These are phyloP conservation scores for Leucosporidium scottii DNA, from an alignment of 768 basidiomycete species.

Conservation along the genomic window DNA sequence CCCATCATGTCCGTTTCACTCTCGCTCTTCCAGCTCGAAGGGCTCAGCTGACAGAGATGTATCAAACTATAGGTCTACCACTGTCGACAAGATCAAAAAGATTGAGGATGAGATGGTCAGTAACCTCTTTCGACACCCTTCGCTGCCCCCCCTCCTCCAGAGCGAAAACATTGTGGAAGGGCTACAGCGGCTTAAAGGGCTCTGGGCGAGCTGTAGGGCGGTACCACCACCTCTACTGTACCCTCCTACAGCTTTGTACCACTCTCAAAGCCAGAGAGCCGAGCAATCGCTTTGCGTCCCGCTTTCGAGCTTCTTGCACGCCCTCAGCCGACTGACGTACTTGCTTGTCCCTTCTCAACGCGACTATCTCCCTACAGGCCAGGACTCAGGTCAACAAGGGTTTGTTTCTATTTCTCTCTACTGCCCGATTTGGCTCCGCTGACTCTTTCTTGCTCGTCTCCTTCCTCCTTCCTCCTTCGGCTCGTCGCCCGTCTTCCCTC, in stretches of 20 bases:
- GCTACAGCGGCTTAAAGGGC: neutral
- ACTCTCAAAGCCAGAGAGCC: slow-evolving; percentile 66
- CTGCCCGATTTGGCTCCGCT: slow-evolving; percentile 34
- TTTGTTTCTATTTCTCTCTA: too few species aligned
- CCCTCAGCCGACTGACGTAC: neutral
- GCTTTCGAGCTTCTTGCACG: neutral
- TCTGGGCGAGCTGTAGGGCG: neutral
- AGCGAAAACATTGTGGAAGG: neutral
- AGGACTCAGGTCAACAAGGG: slow-evolving; percentile 43
- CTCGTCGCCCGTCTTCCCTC: slow-evolving; percentile 12
- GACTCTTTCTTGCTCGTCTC: slow-evolving; percentile 52
- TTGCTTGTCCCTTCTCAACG: neutral
- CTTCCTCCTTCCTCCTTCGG: too few species aligned
- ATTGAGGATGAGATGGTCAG: slow-evolving; percentile 95
- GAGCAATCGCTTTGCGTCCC: slow-evolving; percentile 18
- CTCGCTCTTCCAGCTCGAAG: too few species aligned
- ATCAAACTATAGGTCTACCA: slow-evolving; percentile 15
- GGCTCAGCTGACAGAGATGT: too few species aligned
- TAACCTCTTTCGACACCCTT: neutral
- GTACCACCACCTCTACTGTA: neutral
- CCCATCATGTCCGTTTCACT: too few species aligned
- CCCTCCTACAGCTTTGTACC: slow-evolving; percentile 37
- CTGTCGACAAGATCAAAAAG: slow-evolving; percentile 47
- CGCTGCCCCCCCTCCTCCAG: neutral
- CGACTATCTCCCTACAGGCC: slow-evolving; percentile 17